Percentiles rank a stretch among this genome's conserved stretches.
Conservation (phyloP, 176 grass and related monocot species). For the Cocos nucifera region DNA sequence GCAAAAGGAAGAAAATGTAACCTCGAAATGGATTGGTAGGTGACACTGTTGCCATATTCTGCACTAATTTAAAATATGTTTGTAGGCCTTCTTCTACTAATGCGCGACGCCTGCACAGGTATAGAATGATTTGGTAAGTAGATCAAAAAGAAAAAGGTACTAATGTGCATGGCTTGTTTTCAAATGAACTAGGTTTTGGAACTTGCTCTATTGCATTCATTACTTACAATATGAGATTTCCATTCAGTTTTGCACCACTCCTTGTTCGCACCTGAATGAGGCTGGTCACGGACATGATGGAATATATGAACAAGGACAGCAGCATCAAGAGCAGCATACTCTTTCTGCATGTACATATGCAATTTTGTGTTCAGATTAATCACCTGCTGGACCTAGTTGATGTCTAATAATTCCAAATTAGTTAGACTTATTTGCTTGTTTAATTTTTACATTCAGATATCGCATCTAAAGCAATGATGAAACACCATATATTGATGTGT, state of each 20-base stretch:
- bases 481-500: too few relatives aligned
- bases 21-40: too few relatives aligned
- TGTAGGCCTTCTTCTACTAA: too few relatives aligned
- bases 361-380: not conserved
- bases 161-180: too few relatives aligned
- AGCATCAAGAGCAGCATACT: conserved; percentile 91
- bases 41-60: too few relatives aligned
- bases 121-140: too few relatives aligned
- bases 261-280: conserved; percentile 40
- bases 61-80: too few relatives aligned
- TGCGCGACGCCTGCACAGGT: too few relatives aligned
- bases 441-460: too few relatives aligned
- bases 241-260: conserved; percentile 52
- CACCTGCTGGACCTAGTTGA: not conserved
- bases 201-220: not conserved
- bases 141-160: too few relatives aligned
- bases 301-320: conserved; percentile 88
- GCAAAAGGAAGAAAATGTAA: too few relatives aligned
- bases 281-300: conserved; percentile 53
- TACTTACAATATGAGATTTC: conserved; percentile 87
- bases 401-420: conserved; percentile 5
- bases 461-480: too few relatives aligned
- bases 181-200: not conserved
- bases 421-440: not conserved
- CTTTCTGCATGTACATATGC: conserved; percentile 46